Evolutionary conservation across 192 early-diverging fungal genomes (phyloP).

Genomic region (Backusella psychrophila): DNA sequence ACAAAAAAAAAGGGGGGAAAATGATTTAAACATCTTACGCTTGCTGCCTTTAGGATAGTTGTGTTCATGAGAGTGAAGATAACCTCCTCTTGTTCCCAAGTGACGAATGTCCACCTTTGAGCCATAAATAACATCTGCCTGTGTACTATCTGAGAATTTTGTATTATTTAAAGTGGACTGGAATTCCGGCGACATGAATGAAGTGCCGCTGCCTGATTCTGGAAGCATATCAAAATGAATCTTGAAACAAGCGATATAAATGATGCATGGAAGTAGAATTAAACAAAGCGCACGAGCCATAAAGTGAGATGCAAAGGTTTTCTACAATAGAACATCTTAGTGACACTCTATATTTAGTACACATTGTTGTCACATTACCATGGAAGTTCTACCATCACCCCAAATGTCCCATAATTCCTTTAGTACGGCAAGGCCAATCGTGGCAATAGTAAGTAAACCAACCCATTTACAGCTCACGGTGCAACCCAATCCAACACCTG

Average conservation of each 20-base stretch:
- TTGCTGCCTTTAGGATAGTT: conserved; percentile 80
- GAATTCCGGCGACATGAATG: conserved; percentile 94
- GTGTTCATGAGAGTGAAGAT: conserved; percentile 75
- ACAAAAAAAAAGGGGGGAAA: neutral
- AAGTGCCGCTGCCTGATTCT: conserved; percentile 86
- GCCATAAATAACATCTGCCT: conserved; percentile 66
- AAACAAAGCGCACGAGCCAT: conserved; percentile 80
- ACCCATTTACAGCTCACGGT: conserved; percentile 91
- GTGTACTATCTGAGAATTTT: neutral
- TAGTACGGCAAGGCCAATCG: conserved; percentile 83
- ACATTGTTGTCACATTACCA: neutral
- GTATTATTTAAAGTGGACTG: conserved; percentile 66
- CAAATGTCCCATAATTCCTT: conserved; percentile 85
- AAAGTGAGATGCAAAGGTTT: conserved; percentile 66
- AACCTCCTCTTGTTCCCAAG: conserved; percentile 74
- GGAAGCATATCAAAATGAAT: conserved; percentile 87
- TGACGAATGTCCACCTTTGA: conserved; percentile 70
- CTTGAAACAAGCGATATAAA: conserved; percentile 88
- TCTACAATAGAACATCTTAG: neutral
- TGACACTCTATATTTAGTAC: neutral
- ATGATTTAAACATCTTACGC: conserved; percentile 42
- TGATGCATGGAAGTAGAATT: conserved; percentile 72
- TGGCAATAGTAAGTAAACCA: conserved; percentile 88
- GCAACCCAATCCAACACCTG: conserved; percentile 78
- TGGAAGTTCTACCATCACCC: conserved; percentile 59